Evolutionary conservation across 805 yeast genomes (phyloP), one percentile per base, ranked within the genome.

Genomic region (Wickerhamiella australiensis): DNA sequence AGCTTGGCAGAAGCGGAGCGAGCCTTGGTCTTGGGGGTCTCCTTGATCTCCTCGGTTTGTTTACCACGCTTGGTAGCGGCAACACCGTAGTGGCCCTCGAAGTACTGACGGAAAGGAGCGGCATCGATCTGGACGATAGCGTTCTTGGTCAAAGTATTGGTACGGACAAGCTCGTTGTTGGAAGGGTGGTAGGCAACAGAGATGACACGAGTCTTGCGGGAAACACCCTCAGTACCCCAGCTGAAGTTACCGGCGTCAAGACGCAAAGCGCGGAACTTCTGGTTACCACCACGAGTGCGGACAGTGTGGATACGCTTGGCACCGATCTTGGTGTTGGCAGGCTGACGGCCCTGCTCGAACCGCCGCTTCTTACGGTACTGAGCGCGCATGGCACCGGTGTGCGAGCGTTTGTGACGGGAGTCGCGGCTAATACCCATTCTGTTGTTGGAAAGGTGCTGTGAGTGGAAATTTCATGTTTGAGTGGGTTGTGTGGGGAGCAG

Each of bases 341-440:
- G 81, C 80, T 92, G 98, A 78, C 98, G 92, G 67, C 98, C 98
- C 74, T 85, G 82, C 79, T 90, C 98, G 72, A 92, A 90, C 94
- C 90, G 92, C 82, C 98, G 81, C 95, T 90, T 90, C 90, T 90
- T 90, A 86, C 97, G 90, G 95, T 82, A 85, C 77, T 87, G 95
- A 75, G 97, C 97, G 77, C 96, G 87, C 78, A 87, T 88, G 73
- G 98, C 98, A 84, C 98, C 98, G 71, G 98, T 88, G 75, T 94
- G 95, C 68, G 96, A 77, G 77, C 98, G 94, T 85, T 90, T 90
- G 88, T 92, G 98, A 79, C 96, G 96, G 75, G 98, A 90, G 81
- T 92, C 97, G 81, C 98, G 90, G 76, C 97, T 87, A 84, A 90
- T 90, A 88, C 98, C 97, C 98, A 90, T 90, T 74, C 73, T 83